phyloP scores from a whole-genome alignment of 768 basidiomycete species.

The Gymnopilus dilepis region DNA sequence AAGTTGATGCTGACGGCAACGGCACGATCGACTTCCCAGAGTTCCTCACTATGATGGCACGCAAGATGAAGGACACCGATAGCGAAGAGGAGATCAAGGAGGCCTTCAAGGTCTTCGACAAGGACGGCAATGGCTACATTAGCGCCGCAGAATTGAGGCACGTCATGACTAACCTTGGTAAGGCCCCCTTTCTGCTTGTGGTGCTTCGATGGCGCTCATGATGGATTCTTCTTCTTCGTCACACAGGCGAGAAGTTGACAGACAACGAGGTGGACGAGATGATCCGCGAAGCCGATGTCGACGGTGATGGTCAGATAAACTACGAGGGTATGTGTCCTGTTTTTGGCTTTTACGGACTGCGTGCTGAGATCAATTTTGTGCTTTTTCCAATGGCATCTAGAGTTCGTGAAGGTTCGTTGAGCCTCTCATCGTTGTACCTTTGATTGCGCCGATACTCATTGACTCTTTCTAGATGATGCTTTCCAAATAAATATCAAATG shows the following conservation, averaged over 20 bases:
- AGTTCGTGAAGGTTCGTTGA: conserved; percentile 32
- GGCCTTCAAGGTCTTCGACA: conserved; percentile 81
- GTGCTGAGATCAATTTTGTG: too few relatives aligned
- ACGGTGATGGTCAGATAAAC: conserved; percentile 94
- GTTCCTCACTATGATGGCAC: conserved; percentile 52
- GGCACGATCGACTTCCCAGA: conserved; percentile 54
- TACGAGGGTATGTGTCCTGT: conserved; percentile 33
- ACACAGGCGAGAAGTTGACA: conserved; percentile 79
- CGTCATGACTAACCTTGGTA: conserved; percentile 94
- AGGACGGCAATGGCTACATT: conserved; percentile 94
- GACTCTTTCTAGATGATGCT: conserved; percentile 29
- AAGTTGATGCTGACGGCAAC: conserved; percentile 49
- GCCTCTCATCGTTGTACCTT: not conserved
- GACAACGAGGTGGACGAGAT: conserved; percentile 93
- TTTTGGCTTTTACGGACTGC: too few relatives aligned
- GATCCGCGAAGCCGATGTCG: conserved; percentile 95
- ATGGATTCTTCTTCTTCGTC: not conserved
- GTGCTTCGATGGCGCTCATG: not conserved
- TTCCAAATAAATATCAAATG: conserved; percentile 27
- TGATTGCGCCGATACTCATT: not conserved
- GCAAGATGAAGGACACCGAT: conserved; percentile 44
- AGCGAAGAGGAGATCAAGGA: conserved; percentile 52
- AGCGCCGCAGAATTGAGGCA: conserved; percentile 87
- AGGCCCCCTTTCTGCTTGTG: conserved; percentile 26
- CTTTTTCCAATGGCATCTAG: conserved; percentile 17